A percentile compares a stretch with the other conserved stretches of the same genome.
Evolutionary conservation across 169 alveolate genomes (phyloP).

Genomic region (Plasmodium vivax): DNA sequence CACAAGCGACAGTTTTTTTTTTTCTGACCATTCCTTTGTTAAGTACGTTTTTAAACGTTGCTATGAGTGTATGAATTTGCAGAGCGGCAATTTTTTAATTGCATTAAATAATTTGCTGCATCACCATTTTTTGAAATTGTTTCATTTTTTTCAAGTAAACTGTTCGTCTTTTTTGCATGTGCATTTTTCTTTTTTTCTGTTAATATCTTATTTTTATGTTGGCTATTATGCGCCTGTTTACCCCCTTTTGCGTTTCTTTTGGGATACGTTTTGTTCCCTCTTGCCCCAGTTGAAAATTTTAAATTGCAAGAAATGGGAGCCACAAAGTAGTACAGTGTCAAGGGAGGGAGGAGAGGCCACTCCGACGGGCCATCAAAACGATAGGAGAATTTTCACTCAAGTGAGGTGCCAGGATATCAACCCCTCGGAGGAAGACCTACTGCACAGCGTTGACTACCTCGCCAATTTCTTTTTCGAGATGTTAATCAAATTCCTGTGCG

Average conservation of each 20-base stretch:
- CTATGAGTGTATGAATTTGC: slow-evolving; percentile 26
- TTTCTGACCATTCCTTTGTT: slow-evolving; percentile 10
- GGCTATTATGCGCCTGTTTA: slow-evolving; percentile 27
- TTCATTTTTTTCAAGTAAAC: slow-evolving; percentile 4
- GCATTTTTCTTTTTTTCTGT: slow-evolving; percentile 46
- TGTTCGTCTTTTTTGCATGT: slow-evolving; percentile 4
- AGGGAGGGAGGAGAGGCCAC: neutral
- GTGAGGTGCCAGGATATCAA: neutral
- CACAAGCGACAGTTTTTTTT: slow-evolving; percentile 4
- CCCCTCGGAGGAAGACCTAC: slow-evolving; percentile 1
- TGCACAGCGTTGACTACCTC: neutral
- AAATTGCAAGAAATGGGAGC: neutral
- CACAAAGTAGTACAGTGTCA: neutral
- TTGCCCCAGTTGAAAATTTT: neutral
- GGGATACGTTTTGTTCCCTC: neutral
- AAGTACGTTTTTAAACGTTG: slow-evolving; percentile 19
- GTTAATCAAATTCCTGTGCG: slow-evolving; percentile 40
- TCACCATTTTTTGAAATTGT: slow-evolving; percentile 38
- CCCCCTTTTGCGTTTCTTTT: neutral
- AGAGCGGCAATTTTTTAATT: slow-evolving; percentile 5
- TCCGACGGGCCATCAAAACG: neutral
- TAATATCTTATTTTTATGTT: slow-evolving; percentile 58
- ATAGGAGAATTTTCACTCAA: neutral
- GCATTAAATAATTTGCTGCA: slow-evolving; percentile 51
- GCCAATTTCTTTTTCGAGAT: slow-evolving; percentile 44